Conservation (phyloP, 225 moss, liverwort and hornwort species). For the Pseudisothecium myosuroides region DNA sequence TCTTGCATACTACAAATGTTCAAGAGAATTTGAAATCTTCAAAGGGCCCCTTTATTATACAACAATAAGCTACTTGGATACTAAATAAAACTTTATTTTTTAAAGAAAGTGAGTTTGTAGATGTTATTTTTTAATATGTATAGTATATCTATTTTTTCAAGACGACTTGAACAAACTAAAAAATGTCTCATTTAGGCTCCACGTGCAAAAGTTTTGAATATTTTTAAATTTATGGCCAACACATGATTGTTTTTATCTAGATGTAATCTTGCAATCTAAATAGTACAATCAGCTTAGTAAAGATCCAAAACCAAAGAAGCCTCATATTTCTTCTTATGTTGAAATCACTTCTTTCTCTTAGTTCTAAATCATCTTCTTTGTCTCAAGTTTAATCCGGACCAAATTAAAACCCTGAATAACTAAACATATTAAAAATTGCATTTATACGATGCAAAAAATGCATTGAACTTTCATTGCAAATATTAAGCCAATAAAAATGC, state of each 20-base stretch:
- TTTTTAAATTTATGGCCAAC: background rate
- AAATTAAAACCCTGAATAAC: background rate
- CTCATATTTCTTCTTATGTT: background rate
- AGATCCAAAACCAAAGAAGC: no score
- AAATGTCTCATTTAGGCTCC: background rate
- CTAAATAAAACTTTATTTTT: background rate
- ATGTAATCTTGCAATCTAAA: background rate
- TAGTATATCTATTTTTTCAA: no score
- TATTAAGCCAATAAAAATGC: background rate
- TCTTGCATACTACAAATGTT: background rate
- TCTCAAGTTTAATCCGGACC: fast-evolving
- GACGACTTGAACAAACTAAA: background rate
- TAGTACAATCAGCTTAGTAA: background rate
- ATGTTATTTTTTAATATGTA: background rate
- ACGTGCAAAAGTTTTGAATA: background rate
- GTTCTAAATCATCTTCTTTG: background rate
- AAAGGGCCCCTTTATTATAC: background rate
- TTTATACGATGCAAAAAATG: background rate
- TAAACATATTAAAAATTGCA: background rate
- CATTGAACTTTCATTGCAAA: background rate
- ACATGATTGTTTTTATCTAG: background rate
- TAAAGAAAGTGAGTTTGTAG: background rate
- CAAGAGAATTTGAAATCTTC: background rate
- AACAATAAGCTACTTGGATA: no score
- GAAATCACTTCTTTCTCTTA: no score